Conservation (phyloP, 495 filamentous ascomycete species). For the Thozetella sp. region DNA sequence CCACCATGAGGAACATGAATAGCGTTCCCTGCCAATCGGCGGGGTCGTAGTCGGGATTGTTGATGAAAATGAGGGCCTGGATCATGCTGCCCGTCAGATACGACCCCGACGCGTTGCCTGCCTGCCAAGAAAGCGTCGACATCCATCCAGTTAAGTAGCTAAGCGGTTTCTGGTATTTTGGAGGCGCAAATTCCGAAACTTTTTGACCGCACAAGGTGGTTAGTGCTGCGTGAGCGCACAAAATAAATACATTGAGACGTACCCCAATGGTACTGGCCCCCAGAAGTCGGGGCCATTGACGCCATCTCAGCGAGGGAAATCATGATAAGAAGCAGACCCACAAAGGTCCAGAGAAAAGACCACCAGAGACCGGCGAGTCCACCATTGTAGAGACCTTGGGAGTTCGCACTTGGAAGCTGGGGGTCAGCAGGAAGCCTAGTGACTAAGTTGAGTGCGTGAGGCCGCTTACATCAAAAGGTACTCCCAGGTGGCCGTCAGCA, state of each 20-base stretch:
- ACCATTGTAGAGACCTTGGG: constrained; percentile 28
- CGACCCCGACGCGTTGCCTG: constrained; percentile 30
- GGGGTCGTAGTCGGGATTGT: constrained; percentile 33
- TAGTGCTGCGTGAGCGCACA: too few species aligned
- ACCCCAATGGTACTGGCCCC: constrained; percentile 53
- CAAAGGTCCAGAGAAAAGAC: constrained; percentile 29
- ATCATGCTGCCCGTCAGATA: constrained; percentile 45
- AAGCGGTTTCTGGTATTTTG: constrained; percentile 38
- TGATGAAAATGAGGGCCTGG: constrained; percentile 39
- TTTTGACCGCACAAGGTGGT: too few species aligned
- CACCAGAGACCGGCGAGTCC: constrained; percentile 34
- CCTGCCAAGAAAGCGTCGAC: constrained; percentile 37
- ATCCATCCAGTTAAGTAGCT: constrained; percentile 52
- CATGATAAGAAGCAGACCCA: constrained; percentile 32
- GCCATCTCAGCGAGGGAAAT: constrained; percentile 33
- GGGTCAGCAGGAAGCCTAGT: too few species aligned
- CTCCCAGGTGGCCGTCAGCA: constrained; percentile 26
- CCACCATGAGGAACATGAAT: constrained; percentile 36
- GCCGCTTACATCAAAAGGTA: too few species aligned
- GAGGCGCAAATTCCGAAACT: constrained; percentile 49
- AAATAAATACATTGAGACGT: too few species aligned
- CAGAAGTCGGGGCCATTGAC: constrained; percentile 38
- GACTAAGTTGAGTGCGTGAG: too few species aligned
- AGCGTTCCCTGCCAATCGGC: constrained; percentile 45
- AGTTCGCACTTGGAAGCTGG: too few species aligned